Percentiles rank a stretch among this genome's conserved stretches.
These are phyloP conservation scores for Rhodosporidiobolus sp. DNA, from an alignment of 768 basidiomycete species.

Conservation along the genomic window DNA sequence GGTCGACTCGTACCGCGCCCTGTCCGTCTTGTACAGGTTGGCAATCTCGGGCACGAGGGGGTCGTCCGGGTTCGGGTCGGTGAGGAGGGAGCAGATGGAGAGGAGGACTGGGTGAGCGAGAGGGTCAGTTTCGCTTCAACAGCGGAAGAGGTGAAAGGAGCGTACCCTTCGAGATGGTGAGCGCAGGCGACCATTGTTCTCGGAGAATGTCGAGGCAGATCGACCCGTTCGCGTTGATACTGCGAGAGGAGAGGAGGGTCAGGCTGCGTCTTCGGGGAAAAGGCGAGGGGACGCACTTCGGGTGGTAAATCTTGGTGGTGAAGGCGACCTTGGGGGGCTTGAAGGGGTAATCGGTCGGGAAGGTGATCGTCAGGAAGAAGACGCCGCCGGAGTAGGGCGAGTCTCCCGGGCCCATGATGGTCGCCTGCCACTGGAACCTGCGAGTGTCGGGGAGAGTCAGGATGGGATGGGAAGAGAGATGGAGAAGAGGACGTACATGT, in stretches of 20 bases:
- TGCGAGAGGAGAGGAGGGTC: constrained; percentile 14
- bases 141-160: background rate
- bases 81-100: constrained; percentile 98
- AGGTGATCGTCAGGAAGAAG: constrained; percentile 92
- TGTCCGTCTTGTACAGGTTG: constrained; percentile 93
- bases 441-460: too few species aligned
- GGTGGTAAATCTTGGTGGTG: constrained; percentile 99
- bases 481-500: constrained; percentile 61
- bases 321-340: constrained; percentile 99
- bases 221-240: constrained; percentile 98
- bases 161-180: constrained; percentile 97
- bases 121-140: background rate
- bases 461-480: too few species aligned
- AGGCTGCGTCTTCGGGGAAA: background rate
- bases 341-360: constrained; percentile 98
- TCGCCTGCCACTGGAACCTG: constrained; percentile 79
- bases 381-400: constrained; percentile 98
- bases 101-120: constrained; percentile 64
- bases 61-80: constrained; percentile 98
- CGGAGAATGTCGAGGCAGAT: constrained; percentile 97
- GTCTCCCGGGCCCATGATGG: constrained; percentile 99
- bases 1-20: constrained; percentile 92
- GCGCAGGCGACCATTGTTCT: constrained; percentile 98
- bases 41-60: constrained; percentile 98
- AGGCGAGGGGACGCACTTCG: constrained; percentile 55